phyloP scores from a whole-genome alignment of 371 early-diverging fungal genomes.

The Gilbertella persicaria region DNA sequence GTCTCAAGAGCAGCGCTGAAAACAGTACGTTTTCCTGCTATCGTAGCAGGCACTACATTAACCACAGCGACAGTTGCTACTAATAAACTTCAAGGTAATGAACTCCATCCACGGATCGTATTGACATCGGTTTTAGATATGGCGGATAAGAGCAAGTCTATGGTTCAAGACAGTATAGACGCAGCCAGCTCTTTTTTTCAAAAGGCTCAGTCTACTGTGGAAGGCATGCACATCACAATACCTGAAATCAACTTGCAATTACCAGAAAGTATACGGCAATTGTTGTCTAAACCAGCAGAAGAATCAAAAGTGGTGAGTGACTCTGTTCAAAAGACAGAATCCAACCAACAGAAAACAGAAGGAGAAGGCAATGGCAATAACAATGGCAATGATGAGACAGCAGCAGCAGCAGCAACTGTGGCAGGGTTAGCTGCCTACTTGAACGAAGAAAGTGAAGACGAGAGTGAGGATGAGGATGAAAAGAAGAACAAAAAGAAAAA shows the following conservation, averaged over 20 bases:
- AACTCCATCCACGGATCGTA: neutral
- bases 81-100: slow-evolving; percentile 45
- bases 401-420: slow-evolving; percentile 33
- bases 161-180: slow-evolving; percentile 25
- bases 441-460: slow-evolving; percentile 1
- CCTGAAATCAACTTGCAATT: slow-evolving; percentile 42
- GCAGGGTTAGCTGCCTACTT: slow-evolving; percentile 19
- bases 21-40: slow-evolving; percentile 33
- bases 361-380: slow-evolving; percentile 3
- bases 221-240: slow-evolving; percentile 38
- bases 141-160: slow-evolving; percentile 31
- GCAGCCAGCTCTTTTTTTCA: slow-evolving; percentile 25
- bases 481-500: slow-evolving; percentile 24
- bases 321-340: slow-evolving; percentile 7
- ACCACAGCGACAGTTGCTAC: slow-evolving; percentile 45
- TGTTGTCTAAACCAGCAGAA: slow-evolving; percentile 19
- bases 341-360: slow-evolving; percentile 8
- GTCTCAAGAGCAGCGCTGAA: slow-evolving; percentile 34
- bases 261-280: slow-evolving; percentile 36
- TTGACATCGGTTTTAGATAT: slow-evolving; percentile 25
- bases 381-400: slow-evolving; percentile 15
- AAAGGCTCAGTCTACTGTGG: slow-evolving; percentile 28
- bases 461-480: slow-evolving; percentile 16
- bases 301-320: slow-evolving; percentile 15
- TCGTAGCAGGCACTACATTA: slow-evolving; percentile 44